These are phyloP conservation scores for Starmerella lactis-condensi DNA, from an alignment of 805 yeast species.

Conservation along the genomic window DNA sequence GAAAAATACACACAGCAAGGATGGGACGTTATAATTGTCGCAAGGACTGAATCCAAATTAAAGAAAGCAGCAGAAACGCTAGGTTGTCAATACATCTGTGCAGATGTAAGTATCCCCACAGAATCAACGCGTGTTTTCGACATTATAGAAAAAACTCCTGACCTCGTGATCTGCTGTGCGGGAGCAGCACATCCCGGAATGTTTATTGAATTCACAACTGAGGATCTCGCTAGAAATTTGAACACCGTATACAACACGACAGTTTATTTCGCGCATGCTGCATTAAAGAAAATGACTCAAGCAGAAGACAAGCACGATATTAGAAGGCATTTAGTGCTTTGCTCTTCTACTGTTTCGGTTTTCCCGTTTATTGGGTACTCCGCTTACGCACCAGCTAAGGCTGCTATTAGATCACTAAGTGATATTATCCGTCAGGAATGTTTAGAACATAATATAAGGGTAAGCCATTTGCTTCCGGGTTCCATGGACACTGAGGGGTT, in stretches of 20 bases:
- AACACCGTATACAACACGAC: slow-evolving; percentile 56
- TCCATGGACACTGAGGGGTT: slow-evolving; percentile 81
- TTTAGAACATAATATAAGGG: slow-evolving; percentile 43
- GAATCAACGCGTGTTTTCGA: slow-evolving; percentile 32
- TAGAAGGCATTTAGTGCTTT: slow-evolving; percentile 37
- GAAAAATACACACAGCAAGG: slow-evolving; percentile 33
- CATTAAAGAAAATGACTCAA: slow-evolving; percentile 21
- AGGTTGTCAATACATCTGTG: slow-evolving; percentile 29
- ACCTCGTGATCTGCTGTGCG: slow-evolving; percentile 67
- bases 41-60: slow-evolving; percentile 53
- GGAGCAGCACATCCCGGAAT: slow-evolving; percentile 70
- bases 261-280: slow-evolving; percentile 49
- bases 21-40: slow-evolving; percentile 54
- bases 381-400: slow-evolving; percentile 78
- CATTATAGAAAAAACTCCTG: slow-evolving; percentile 33
- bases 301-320: slow-evolving; percentile 14
- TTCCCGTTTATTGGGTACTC: slow-evolving; percentile 83
- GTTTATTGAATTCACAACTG: slow-evolving; percentile 44
- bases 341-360: slow-evolving; percentile 62
- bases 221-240: slow-evolving; percentile 44
- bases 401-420: slow-evolving; percentile 59
- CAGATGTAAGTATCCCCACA: slow-evolving; percentile 46
- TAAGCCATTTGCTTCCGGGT: slow-evolving; percentile 70
- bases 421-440: slow-evolving; percentile 71
- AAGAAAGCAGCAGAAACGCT: slow-evolving; percentile 32